Evolutionary conservation across 2,329 filamentous ascomycete species (phyloP), one percentile per base, ranked within the genome.

Genomic region (Didymella lethalis): DNA sequence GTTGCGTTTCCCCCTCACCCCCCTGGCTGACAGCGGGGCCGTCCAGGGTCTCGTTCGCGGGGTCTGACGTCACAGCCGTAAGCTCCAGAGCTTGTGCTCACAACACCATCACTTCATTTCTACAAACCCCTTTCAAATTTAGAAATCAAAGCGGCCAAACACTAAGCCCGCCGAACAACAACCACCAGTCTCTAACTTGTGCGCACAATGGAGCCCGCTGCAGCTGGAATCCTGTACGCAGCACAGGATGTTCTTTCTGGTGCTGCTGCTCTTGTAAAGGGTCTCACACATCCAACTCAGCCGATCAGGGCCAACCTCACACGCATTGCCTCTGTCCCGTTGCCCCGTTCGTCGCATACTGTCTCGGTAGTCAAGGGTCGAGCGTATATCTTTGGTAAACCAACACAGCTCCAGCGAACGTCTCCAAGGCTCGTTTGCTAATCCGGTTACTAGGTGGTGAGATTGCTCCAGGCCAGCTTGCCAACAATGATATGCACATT

Each of bases 321-420:
- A 10, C 82, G 81, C 51, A 78, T 87, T 50, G 78, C 68, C 59
- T 67, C 78, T 63, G 64, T 79, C 59, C 58, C 74, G 56, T 77
- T 87, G 11, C 77, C 79, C 7, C 79, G 84, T 53, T 79, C 80
- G 8, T 72, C 81, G 44, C 84, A 87, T 70, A 83, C 82, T 2
- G 65, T 86, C 47, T 84, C 82, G 4, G 73, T 85, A 45, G 77
- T 87, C 62, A 81, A 81, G 58, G 79, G 82, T 51, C 81, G 82
- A 62, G 83, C 83, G 29, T 85, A 85, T 67, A 81, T 86, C 52
- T 86, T 86, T 61, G 84, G 41, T 44, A 44, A 44, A 25, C 41
- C 20, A 14, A 20, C 3, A 44, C 16, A n/a, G 14, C 41, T 28
- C 2, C 4, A 12, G n/a, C 7, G 2, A 28, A n/a, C 7, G 4